Evolutionary conservation across 1,139 yeast genomes (phyloP).

Genomic region (Nakaseomyces bracarensis): DNA sequence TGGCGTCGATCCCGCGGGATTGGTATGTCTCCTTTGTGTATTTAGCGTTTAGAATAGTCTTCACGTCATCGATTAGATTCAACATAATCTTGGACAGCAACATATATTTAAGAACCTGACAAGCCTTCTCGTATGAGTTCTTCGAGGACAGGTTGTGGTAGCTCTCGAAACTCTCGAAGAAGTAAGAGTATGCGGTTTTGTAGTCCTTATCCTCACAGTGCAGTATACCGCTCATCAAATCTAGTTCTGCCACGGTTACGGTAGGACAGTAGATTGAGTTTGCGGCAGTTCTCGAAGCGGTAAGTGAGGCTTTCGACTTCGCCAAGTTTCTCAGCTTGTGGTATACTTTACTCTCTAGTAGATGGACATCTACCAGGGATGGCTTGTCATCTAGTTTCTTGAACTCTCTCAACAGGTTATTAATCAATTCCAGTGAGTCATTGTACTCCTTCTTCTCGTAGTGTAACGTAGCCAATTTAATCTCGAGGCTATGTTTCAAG

Average conservation of each 20-base stretch:
- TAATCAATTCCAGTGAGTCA: slow-evolving; percentile 66
- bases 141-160: slow-evolving; percentile 42
- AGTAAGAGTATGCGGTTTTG: slow-evolving; percentile 91
- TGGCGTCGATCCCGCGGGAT: slow-evolving; percentile 72
- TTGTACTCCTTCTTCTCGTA: slow-evolving; percentile 57
- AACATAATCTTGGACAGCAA: slow-evolving; percentile 88
- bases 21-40: slow-evolving; percentile 67
- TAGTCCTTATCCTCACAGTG: slow-evolving; percentile 97
- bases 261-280: slow-evolving; percentile 94
- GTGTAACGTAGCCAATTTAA: slow-evolving; percentile 71
- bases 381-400: slow-evolving; percentile 93
- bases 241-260: slow-evolving; percentile 87
- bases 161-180: slow-evolving; percentile 90
- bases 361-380: slow-evolving; percentile 89
- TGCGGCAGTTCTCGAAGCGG: slow-evolving; percentile 94
- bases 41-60: slow-evolving; percentile 66
- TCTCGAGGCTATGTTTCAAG: slow-evolving; percentile 77
- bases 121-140: slow-evolving; percentile 57
- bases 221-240: slow-evolving; percentile 88
- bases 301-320: slow-evolving; percentile 86
- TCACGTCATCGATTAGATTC: slow-evolving; percentile 78
- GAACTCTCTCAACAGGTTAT: slow-evolving; percentile 68
- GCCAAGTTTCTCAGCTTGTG: slow-evolving; percentile 88
- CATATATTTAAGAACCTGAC: slow-evolving; percentile 83
- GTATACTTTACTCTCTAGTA: slow-evolving; percentile 81